These are phyloP conservation scores for Epichloe hybrida DNA, from an alignment of 2,329 filamentous ascomycete species.

Conservation along the genomic window DNA sequence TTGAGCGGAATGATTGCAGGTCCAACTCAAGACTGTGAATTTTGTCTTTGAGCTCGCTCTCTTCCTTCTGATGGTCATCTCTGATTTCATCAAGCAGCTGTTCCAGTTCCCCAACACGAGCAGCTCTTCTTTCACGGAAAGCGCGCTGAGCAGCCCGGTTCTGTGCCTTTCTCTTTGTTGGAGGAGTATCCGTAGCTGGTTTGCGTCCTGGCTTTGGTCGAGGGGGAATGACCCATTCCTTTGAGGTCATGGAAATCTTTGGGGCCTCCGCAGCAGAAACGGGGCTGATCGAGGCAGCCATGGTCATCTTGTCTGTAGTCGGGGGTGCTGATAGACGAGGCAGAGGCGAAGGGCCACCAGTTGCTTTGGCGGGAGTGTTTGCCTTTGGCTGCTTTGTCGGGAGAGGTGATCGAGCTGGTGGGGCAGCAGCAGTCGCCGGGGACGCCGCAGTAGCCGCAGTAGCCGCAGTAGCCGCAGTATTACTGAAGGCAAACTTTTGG, in stretches of 20 bases:
- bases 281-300: constrained; percentile 34
- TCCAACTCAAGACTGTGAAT: constrained; percentile 49
- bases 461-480: constrained; percentile 8
- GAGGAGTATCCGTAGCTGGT: constrained; percentile 82
- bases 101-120: constrained; percentile 65
- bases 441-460: constrained; percentile 7
- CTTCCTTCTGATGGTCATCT: constrained; percentile 41
- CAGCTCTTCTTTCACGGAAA: constrained; percentile 76
- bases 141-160: constrained; percentile 85
- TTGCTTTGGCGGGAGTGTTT: constrained; percentile 12
- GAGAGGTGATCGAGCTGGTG: constrained; percentile 12
- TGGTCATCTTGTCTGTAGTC: constrained; percentile 29
- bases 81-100: constrained; percentile 51
- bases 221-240: constrained; percentile 76
- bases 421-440: constrained; percentile 8
- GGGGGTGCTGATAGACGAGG: constrained; percentile 22
- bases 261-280: constrained; percentile 26
- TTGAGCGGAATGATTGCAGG: constrained; percentile 49
- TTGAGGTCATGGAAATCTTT: constrained; percentile 55
- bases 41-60: constrained; percentile 43
- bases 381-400: constrained; percentile 9
- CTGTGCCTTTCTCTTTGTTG: constrained; percentile 87
- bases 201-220: constrained; percentile 85
- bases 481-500: constrained; percentile 3
- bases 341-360: constrained; percentile 12